These are phyloP conservation scores for Cyclospora cayetanensis DNA, from an alignment of 169 alveolate genomes.

Conservation along the genomic window DNA sequence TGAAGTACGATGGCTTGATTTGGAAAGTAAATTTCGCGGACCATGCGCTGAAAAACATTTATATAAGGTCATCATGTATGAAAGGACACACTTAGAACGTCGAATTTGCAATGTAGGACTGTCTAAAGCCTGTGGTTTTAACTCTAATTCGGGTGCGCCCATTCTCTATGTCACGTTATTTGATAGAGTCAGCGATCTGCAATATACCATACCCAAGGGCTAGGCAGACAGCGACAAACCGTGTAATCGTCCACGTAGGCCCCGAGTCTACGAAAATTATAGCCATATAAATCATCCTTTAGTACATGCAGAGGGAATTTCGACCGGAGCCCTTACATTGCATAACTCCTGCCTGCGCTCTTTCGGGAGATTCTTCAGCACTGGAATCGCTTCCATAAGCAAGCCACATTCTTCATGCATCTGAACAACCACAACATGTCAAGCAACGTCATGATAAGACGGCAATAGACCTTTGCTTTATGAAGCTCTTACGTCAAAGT, in stretches of 20 bases:
- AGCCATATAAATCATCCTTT: background rate
- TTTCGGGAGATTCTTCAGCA: conserved; percentile 59
- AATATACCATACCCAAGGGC: background rate
- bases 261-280: background rate
- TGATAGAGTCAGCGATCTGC: no score
- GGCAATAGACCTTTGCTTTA: no score
- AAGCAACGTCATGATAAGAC: no score
- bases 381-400: conserved; percentile 70
- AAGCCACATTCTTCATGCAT: conserved; percentile 68
- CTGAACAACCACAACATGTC: background rate
- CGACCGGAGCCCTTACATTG: conserved; percentile 21
- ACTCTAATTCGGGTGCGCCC: no score
- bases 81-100: no score
- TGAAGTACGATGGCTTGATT: conserved; percentile 80
- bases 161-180: no score
- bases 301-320: no score
- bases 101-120: no score
- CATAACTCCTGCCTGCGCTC: conserved; percentile 69
- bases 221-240: background rate
- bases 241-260: background rate
- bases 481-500: no score
- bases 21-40: conserved; percentile 69
- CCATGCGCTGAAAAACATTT: conserved; percentile 64
- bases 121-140: no score
- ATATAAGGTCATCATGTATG: no score